Evolutionary conservation across 257 asterid genomes (phyloP).

Genomic region (Dorcoceras hygrometricum): DNA sequence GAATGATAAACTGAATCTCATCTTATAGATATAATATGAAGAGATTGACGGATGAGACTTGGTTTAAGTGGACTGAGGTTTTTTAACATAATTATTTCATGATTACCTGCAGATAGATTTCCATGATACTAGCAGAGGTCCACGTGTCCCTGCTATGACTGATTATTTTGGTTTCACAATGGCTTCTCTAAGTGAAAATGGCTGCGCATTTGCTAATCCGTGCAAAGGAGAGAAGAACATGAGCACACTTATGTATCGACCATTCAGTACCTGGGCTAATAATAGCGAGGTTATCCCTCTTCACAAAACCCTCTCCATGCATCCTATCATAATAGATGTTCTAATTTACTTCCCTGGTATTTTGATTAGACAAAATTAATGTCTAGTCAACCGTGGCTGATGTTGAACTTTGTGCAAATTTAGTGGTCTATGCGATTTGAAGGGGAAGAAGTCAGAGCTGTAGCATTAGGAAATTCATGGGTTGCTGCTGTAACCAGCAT

Average conservation of each 20-base stretch:
- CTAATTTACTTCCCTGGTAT: neutral
- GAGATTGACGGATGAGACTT: constrained; percentile 13
- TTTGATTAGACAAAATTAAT: neutral
- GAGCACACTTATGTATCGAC: constrained; percentile 97
- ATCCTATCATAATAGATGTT: constrained; percentile 13
- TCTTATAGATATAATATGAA: constrained; percentile 3
- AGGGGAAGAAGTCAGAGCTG: constrained; percentile 91
- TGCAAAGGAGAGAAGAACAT: constrained; percentile 93
- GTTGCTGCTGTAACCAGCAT: constrained; percentile 92
- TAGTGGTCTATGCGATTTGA: constrained; percentile 99
- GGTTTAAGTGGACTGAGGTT: constrained; percentile 5
- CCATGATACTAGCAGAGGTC: constrained; percentile 93
- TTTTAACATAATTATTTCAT: constrained; percentile 22
- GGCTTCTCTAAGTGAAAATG: constrained; percentile 86
- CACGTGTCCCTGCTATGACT: constrained; percentile 95
- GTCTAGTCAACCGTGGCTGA: constrained; percentile 23
- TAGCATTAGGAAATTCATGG: constrained; percentile 87
- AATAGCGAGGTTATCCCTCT: constrained; percentile 78
- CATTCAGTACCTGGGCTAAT: constrained; percentile 92
- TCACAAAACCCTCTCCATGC: constrained; percentile 22
- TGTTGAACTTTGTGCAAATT: constrained; percentile 32
- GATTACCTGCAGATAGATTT: constrained; percentile 73
- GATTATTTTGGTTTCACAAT: constrained; percentile 96
- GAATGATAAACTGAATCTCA: constrained; percentile 3
- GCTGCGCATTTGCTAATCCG: constrained; percentile 90